Base-by-base conservation (phyloP, 2,329 filamentous ascomycete species). In the Ophiocordyceps camponoti-leonardi region DNA sequence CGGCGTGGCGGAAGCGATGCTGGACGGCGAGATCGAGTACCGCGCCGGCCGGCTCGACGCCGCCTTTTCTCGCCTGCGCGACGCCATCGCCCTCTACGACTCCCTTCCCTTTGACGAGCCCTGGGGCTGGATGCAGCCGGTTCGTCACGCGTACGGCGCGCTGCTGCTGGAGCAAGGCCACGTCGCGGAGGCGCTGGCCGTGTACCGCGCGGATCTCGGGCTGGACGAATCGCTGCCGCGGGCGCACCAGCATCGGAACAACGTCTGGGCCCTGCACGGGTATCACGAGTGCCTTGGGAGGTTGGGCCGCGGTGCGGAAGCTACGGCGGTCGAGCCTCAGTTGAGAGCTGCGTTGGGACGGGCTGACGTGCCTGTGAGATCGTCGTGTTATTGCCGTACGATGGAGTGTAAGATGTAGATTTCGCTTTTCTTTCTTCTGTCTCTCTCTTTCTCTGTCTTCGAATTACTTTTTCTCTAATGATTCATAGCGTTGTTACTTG, bases 71-170 rank as follows among this genome's bases (percentile, higher is more conserved):
- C 67, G 74, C 44, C 63, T 87, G 3, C 68, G 71, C 1, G 64
- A 63, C 12, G 71, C 80, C 0, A 75, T 83, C 20, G 55, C 61
- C 1, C 66, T 73, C 2, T 79, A 84, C 49, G 80, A 83, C 52
- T 60, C 58, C 0, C 66, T 86, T 26, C 76, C 75, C 0, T 86
- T 83, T 49, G 78, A 81, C 43, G 83, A 87, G 56, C 83, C 83
- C 0, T 86, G 81, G 81, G 79, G 79, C 0, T 86, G 82, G 81
- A 85, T 86, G 81, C 79, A 83, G 55, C 82, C 82, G 0, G 73
- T 76, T 0, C 67, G 81, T 3, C 82, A 86, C 57, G 81, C 81
- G 0, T 80, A 80, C 44, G 81, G 77, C 1, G 82, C 81, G 0
- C 64, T 87, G 4, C 57, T 84, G 28, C 65, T 84, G 13, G 82